Evolutionary conservation across 768 basidiomycete species (phyloP), one percentile per base, ranked within the genome.

Genomic region (Boletus eberwhitei): DNA sequence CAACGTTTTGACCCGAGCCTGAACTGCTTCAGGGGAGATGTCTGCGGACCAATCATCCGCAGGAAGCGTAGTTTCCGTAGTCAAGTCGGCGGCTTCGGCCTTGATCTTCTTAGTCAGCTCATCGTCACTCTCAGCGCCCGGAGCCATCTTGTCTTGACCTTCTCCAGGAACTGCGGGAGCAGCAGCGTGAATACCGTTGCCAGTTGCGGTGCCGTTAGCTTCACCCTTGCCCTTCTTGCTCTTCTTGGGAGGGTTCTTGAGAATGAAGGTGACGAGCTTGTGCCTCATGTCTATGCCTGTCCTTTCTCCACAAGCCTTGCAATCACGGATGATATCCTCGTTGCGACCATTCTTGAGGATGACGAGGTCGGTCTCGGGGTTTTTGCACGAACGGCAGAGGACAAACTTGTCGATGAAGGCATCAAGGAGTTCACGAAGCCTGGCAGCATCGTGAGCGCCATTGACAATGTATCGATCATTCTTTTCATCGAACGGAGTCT

Each of bases 381-480:
- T 99, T 78, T 98, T 98, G 88, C 97, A 99, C 11, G 90, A 84
- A 55, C 86, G 87, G 77, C 97, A 99, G 16, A 99, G 86, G 41
- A 99, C 93, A 62, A 97, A 99, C 74, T 98, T 98, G 64, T 96
- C 93, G 77, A 99, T 99, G 80, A 98, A 99, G 45, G 73, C 82
- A 72, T 98, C 96, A 64, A 99, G 87, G 16, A 99, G 85, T 72
- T 98, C 96, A 54, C 95, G 90, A 29, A 99, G 85, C 55, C 94
- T 90, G 41, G 83, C 76, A 39, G 93, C 87, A 59, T 97, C 86
- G 69, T 99, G 97, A 26, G 93, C 93, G 45, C 97, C 97, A 64
- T 98, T 98, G 73, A 98, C 96, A 60, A 99, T 98, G 77, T 96
- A 99, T 44, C 96, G 84, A 62, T 99, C 97, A 66, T 92, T 92